Evolutionary conservation across 2,329 filamentous ascomycete genomes (phyloP).

Genomic region (Xylariaceae sp.): DNA sequence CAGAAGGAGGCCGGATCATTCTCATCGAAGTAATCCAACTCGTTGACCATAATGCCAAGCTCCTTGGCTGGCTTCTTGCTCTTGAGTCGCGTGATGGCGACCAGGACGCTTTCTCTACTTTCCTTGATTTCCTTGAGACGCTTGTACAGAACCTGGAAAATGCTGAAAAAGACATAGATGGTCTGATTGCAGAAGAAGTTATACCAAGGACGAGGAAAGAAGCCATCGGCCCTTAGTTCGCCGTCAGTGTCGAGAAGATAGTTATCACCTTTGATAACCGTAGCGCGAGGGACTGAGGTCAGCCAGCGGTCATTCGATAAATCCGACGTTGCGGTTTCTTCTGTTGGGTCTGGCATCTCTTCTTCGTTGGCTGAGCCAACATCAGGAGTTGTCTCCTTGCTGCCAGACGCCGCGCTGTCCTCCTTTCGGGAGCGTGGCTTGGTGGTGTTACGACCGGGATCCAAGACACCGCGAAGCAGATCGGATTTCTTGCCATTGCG

Average conservation of each 20-base stretch:
- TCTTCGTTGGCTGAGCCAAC: conserved; percentile 72
- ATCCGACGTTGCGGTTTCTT: conserved; percentile 57
- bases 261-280: conserved; percentile 50
- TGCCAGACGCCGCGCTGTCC: conserved; percentile 69
- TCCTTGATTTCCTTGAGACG: conserved; percentile 79
- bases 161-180: conserved; percentile 90
- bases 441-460: conserved; percentile 67
- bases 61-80: conserved; percentile 75
- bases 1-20: conserved; percentile 67
- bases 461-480: conserved; percentile 79
- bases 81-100: conserved; percentile 68
- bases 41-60: conserved; percentile 76
- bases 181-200: conserved; percentile 89
- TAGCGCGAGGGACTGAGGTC: conserved; percentile 53
- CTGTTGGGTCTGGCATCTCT: conserved; percentile 59
- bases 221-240: conserved; percentile 69
- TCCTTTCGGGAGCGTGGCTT: conserved; percentile 69
- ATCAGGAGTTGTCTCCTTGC: conserved; percentile 86
- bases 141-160: conserved; percentile 86
- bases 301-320: conserved; percentile 61
- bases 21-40: conserved; percentile 70
- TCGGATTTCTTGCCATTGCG: conserved; percentile 73
- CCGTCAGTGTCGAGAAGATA: conserved; percentile 53
- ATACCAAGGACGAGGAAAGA: conserved; percentile 74
- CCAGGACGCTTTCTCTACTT: conserved; percentile 65